Percentiles rank a stretch among this genome's conserved stretches.
Evolutionary conservation across 106 monocot genomes (phyloP).

Genomic region (Dioscorea dumetorum): DNA sequence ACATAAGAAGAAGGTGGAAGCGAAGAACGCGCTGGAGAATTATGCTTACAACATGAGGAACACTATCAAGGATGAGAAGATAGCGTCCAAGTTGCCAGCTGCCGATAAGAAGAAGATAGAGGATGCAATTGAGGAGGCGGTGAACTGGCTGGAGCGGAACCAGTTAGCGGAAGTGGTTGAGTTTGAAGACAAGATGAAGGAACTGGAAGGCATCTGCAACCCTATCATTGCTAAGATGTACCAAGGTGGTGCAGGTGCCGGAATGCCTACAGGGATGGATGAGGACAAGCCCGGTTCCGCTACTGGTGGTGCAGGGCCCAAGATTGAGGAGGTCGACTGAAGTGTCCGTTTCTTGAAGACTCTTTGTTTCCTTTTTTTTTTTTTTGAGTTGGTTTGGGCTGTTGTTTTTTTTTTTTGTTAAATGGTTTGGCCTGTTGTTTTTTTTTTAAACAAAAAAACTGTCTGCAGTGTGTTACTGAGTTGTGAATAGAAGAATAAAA

Average conservation of each 20-base stretch:
- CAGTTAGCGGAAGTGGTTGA: constrained; percentile 44
- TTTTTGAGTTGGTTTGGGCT: neutral
- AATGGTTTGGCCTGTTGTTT: neutral
- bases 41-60: constrained; percentile 65
- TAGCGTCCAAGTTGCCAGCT: constrained; percentile 22
- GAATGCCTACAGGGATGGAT: constrained; percentile 23
- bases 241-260: constrained; percentile 8
- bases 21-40: constrained; percentile 54
- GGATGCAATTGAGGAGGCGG: constrained; percentile 32
- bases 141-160: constrained; percentile 44
- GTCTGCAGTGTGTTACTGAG: neutral
- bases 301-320: constrained; percentile 25
- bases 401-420: neutral
- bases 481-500: neutral
- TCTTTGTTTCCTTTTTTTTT: neutral
- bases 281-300: constrained; percentile 14
- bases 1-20: constrained; percentile 51
- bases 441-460: no score
- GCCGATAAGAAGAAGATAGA: constrained; percentile 64
- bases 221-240: constrained; percentile 48
- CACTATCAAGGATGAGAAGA: constrained; percentile 51
- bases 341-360: no score
- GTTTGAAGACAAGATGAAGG: constrained; percentile 54
- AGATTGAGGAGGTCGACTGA: constrained; percentile 44
- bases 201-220: constrained; percentile 46